Evolutionary conservation across 805 yeast genomes (phyloP).

Genomic region (Candida silvatica): DNA sequence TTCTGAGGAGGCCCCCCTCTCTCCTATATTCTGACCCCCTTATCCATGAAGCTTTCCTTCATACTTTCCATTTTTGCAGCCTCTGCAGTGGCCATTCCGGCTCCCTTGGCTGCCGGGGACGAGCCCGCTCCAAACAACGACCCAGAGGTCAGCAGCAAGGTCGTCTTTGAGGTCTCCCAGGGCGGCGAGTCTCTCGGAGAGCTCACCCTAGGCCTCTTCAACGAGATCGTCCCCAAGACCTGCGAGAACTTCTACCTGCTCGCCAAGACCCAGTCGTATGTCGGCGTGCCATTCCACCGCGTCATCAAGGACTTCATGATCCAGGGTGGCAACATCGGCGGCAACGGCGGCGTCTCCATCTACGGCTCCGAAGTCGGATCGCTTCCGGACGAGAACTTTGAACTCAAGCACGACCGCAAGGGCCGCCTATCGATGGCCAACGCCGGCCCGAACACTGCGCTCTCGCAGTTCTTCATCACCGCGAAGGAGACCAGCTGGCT

Average conservation of each 20-base stretch:
- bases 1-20: too few relatives aligned
- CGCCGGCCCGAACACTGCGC: conserved; percentile 46
- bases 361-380: conserved; percentile 47
- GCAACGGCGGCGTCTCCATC: conserved; percentile 74
- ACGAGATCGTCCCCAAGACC: conserved; percentile 56
- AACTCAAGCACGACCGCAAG: conserved; percentile 35
- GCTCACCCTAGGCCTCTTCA: conserved; percentile 55
- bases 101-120: conserved; percentile 3
- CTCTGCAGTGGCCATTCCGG: conserved; percentile 1
- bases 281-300: conserved; percentile 55
- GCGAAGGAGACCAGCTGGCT: conserved; percentile 41
- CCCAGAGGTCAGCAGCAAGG: conserved; percentile 40
- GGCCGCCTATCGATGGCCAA: conserved; percentile 46
- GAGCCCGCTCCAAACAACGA: too few relatives aligned
- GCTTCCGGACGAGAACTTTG: conserved; percentile 68
- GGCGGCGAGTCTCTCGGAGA: conserved; percentile 28
- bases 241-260: conserved; percentile 49
- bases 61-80: neutral
- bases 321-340: conserved; percentile 83
- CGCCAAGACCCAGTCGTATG: conserved; percentile 42
- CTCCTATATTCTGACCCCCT: too few relatives aligned
- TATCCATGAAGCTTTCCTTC: neutral
- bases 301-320: conserved; percentile 68
- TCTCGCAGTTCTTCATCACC: conserved; percentile 65
- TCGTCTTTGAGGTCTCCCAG: conserved; percentile 31